phyloP scores from a whole-genome alignment of 768 basidiomycete genomes.

The Scleroderma citrinum region DNA sequence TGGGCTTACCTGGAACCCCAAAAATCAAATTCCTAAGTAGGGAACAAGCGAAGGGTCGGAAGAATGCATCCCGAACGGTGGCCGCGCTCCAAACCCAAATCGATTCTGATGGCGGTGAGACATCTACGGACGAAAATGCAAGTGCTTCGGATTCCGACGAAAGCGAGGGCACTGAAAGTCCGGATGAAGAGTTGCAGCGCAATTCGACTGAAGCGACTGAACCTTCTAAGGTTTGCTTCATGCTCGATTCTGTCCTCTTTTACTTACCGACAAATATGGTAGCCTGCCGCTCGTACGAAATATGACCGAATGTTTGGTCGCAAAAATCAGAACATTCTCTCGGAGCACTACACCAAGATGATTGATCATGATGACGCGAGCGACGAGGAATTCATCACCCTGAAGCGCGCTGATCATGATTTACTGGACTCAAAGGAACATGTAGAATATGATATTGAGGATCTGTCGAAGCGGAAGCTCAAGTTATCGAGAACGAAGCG shows the following conservation, averaged over 20 bases:
- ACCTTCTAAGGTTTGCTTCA: constrained; percentile 35
- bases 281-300: constrained; percentile 70
- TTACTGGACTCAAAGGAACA: constrained; percentile 35
- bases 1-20: constrained; percentile 91
- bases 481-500: constrained; percentile 73
- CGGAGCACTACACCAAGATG: constrained; percentile 85
- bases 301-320: constrained; percentile 98
- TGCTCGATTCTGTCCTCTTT: neutral
- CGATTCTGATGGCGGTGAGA: constrained; percentile 14
- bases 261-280: neutral
- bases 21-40: constrained; percentile 84
- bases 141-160: constrained; percentile 16
- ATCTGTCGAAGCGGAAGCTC: constrained; percentile 84
- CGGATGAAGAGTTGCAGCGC: constrained; percentile 3
- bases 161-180: constrained; percentile 18
- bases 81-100: constrained; percentile 31
- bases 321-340: constrained; percentile 90
- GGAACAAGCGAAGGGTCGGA: constrained; percentile 67
- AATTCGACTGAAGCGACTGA: constrained; percentile 14
- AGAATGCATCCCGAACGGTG: constrained; percentile 58
- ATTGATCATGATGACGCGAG: constrained; percentile 57
- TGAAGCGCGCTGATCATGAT: constrained; percentile 88
- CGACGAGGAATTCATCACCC: constrained; percentile 85
- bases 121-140: constrained; percentile 14
- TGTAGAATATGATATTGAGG: constrained; percentile 33